Base-by-base conservation (phyloP, 371 early-diverging fungal species). In the Apophysomyces sp. region DNA sequence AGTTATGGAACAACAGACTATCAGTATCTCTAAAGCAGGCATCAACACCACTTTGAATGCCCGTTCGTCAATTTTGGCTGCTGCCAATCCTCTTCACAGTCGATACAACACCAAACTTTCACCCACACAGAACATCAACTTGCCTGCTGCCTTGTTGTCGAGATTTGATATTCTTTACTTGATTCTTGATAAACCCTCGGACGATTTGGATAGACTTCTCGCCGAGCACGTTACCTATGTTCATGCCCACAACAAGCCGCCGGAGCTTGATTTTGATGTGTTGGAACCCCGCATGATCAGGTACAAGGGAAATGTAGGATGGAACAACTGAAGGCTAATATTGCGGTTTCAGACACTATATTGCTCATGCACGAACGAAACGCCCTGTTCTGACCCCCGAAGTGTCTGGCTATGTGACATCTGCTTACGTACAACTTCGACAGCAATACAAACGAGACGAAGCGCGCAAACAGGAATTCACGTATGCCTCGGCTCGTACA, bases 111-210 rank as follows among this genome's bases (percentile, higher is more conserved):
- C 88, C 34, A 86, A 86, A 60, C 80, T 89, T 36, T 88, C 88
- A 18, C 86, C 94, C 13, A 88, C 87, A 29, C 89, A 95, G 70
- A 99, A 99, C 77, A 96, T 98, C 71, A 95, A 96, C 60, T 83
- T 99, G 52, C 99, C 99, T 7, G 94, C 92, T 40, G 92, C 99
- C 16, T 85, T 99, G 44, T 75, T 99, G 51, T 94, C 95, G 26
- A 91, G 99, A 77, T 99, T 99, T 74, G 99, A 99, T 85, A 87
- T 98, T 62, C 68, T 95, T 40, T 96, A 94, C 74, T 86, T 98
- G 69, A 89, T 99, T 9, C 85, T 92, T 29, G 96, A 96, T 72
- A 86, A 82, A 11, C 89, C 94, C 18, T 84, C 87, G 52, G 78
- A 85, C 54, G 90, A 91, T 53, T 76, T 85, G 71, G 92, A 94